Percentiles rank a stretch among this genome's conserved stretches.
Evolutionary conservation across 371 early-diverging fungal species (phyloP).

Genomic region (Rhizopus delemar): DNA sequence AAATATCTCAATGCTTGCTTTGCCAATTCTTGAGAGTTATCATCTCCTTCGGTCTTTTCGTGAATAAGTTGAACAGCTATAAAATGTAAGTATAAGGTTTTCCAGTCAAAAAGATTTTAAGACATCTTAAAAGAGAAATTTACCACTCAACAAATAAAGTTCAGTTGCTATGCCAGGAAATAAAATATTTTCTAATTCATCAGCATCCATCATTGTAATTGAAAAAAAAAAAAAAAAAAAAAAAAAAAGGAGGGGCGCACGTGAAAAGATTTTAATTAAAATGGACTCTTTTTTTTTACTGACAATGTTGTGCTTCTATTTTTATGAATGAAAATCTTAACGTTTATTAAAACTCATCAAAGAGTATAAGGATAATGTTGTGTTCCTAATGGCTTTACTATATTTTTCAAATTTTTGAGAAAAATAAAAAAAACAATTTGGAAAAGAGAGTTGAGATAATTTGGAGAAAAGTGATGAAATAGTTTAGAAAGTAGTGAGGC

Average conservation of each 20-base stretch:
- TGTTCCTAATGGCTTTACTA: too few species aligned
- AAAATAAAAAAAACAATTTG: too few species aligned
- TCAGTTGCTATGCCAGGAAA: slow-evolving; percentile 26
- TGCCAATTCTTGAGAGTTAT: slow-evolving; percentile 9
- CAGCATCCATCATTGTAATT: not conserved
- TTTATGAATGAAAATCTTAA: too few species aligned
- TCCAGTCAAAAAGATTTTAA: not conserved
- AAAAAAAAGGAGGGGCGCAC: not conserved
- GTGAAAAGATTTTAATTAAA: too few species aligned
- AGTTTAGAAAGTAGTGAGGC: too few species aligned
- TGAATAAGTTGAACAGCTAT: slow-evolving; percentile 31
- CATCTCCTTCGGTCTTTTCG: slow-evolving; percentile 1
- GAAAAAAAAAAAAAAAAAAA: not conserved
- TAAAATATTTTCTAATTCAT: slow-evolving; percentile 18
- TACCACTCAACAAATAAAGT: slow-evolving; percentile 29
- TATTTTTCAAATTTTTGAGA: too few species aligned
- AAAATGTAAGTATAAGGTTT: not conserved
- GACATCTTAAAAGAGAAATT: not conserved
- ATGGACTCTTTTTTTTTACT: too few species aligned
- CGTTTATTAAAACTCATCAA: too few species aligned
- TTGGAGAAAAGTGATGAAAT: too few species aligned
- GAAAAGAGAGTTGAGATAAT: too few species aligned
- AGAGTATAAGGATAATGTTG: too few species aligned
- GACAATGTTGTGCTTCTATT: too few species aligned
- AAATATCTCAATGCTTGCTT: slow-evolving; percentile 28